phyloP scores from a whole-genome alignment of 371 early-diverging fungal species.

The Polyrhizophydium stewartii region DNA sequence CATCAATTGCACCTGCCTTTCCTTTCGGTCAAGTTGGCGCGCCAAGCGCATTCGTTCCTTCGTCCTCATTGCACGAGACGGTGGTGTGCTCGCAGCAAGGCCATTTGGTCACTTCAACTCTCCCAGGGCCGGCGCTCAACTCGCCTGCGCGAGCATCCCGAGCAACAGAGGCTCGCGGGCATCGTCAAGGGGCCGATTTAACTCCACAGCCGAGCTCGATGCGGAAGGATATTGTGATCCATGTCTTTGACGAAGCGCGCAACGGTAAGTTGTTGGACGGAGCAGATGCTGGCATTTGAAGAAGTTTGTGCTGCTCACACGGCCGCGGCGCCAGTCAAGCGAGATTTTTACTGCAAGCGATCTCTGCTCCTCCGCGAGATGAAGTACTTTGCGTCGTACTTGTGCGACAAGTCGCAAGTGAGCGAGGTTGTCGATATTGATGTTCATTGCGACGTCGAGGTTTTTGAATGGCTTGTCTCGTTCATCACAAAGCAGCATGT shows the following conservation, averaged over 20 bases:
- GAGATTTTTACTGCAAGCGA: slow-evolving; percentile 41
- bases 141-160: no score
- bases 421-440: slow-evolving; percentile 32
- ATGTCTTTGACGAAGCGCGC: slow-evolving; percentile 40
- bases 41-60: no score
- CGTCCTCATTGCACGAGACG: no score
- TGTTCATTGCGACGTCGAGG: slow-evolving; percentile 47
- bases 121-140: no score
- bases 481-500: slow-evolving; percentile 24
- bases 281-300: background rate
- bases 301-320: background rate
- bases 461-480: slow-evolving; percentile 45
- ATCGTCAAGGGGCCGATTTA: background rate
- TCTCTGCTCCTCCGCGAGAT: slow-evolving; percentile 34
- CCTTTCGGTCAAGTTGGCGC: no score
- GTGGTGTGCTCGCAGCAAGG: no score
- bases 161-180: no score
- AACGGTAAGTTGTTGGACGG: slow-evolving; percentile 20
- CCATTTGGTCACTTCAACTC: no score
- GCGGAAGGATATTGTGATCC: slow-evolving; percentile 34
- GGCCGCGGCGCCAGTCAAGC: slow-evolving; percentile 19
- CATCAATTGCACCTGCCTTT: no score
- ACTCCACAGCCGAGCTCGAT: background rate
- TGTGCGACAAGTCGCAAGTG: slow-evolving; percentile 9
- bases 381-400: slow-evolving; percentile 37